Evolutionary conservation across 2,329 filamentous ascomycete species (phyloP).

Genomic region (Trichoderma sp.): DNA sequence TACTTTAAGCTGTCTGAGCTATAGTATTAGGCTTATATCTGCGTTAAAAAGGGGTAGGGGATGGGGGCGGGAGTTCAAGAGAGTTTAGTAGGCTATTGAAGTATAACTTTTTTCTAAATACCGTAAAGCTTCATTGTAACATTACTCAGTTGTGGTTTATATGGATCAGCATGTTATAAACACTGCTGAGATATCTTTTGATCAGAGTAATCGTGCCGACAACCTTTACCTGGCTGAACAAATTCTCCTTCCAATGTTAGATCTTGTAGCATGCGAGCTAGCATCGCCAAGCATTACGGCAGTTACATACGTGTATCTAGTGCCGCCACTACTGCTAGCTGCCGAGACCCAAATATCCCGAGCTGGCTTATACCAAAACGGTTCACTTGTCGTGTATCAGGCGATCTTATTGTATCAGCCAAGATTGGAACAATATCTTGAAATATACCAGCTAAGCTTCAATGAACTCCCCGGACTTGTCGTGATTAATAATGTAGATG

Average conservation of each 20-base stretch:
- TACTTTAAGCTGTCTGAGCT: too few relatives aligned
- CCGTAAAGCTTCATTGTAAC: too few relatives aligned
- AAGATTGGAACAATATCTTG: background rate
- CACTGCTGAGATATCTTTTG: background rate
- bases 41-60: too few relatives aligned
- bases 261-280: background rate
- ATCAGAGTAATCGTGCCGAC: background rate
- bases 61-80: too few relatives aligned
- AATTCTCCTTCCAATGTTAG: background rate
- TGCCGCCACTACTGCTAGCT: background rate
- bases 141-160: too few relatives aligned
- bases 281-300: background rate
- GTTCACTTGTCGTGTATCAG: background rate
- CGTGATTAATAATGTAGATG: background rate
- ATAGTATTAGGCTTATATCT: too few relatives aligned
- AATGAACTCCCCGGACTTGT: background rate
- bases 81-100: too few relatives aligned
- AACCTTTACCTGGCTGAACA: background rate
- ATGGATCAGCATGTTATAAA: background rate
- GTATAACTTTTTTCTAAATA: too few relatives aligned
- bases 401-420: background rate
- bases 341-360: background rate
- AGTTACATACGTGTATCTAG: background rate
- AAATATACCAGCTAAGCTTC: background rate
- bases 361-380: background rate